Base-by-base conservation (phyloP, 306 rosid genomes). In the Gastrolobium bilobum region DNA sequence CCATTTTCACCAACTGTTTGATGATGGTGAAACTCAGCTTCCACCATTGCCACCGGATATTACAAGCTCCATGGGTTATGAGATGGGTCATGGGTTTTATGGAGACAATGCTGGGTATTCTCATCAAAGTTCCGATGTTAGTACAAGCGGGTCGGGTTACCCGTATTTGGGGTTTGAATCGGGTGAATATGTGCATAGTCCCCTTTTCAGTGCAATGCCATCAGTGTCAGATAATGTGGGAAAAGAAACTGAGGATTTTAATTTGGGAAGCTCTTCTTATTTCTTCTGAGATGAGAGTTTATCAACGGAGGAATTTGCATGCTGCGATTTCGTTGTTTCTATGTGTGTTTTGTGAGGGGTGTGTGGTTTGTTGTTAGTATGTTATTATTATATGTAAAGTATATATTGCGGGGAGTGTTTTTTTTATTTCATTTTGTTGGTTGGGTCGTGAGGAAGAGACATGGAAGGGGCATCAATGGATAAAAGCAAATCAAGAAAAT, bases 1-100 rank as follows among this genome's bases (percentile, higher is more conserved):
- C 42, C 73, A 10, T 65, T 65, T 42, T 13, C 48, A 34, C 53
- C 40, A 42, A 0, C 52, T 65, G 54, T 68, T 68, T 33, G 59
- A 68, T n/a, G 59, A 68, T 10, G 72, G 54, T 66, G 39, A 66
- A 42, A 66, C 72, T 38, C 54, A 85, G 76, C 91, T 88, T 53
- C 91, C 89, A 2, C 91, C 91, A 0, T 80, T 88, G 79, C 89
- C 91, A 13, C 88, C 89, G 2, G 89, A 86, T 75, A 86, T 86
- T 10, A 86, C 84, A 1, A 86, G 89, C 77, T 86, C 89, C 2
- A 6, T 30, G 29, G 86, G 85, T 11, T 77, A 84, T 15, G 78
- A 78, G 4, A 58, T 71, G 80, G 54, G 54, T 29, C 8, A 66
- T 10, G 72, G 72, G 26, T 29, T 66, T 44, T 66, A 43, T 0